These are phyloP conservation scores for Solioccasus polychromus DNA, from an alignment of 768 basidiomycete species.

Conservation along the genomic window DNA sequence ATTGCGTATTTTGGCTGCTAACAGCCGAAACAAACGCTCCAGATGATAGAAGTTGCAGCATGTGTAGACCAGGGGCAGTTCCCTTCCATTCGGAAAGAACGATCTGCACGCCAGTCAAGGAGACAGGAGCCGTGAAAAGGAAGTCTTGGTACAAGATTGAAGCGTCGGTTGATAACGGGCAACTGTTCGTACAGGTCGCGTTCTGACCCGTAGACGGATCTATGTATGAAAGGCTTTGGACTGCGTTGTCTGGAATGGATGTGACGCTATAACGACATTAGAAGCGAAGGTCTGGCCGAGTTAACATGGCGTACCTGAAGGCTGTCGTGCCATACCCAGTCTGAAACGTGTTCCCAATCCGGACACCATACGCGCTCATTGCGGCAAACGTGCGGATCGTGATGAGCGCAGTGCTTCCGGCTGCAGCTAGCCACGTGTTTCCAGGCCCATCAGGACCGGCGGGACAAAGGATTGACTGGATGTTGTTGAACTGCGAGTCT, in stretches of 20 bases:
- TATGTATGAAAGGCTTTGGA: slow-evolving; percentile 72
- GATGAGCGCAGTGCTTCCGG: slow-evolving; percentile 68
- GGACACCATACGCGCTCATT: slow-evolving; percentile 73
- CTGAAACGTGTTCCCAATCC: slow-evolving; percentile 90
- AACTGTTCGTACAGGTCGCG: slow-evolving; percentile 70
- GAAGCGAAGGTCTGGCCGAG: not conserved
- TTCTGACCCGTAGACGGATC: slow-evolving; percentile 76
- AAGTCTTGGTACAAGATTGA: slow-evolving; percentile 91
- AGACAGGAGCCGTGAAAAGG: slow-evolving; percentile 59
- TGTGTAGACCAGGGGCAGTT: slow-evolving; percentile 74
- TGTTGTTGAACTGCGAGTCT: slow-evolving; percentile 57
- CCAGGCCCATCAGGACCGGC: slow-evolving; percentile 75
- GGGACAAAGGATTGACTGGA: slow-evolving; percentile 80
- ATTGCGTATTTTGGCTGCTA: slow-evolving; percentile 51
- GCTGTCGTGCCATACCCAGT: slow-evolving; percentile 77
- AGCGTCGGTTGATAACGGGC: slow-evolving; percentile 78
- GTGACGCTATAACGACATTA: slow-evolving; percentile 55
- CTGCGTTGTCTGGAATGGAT: slow-evolving; percentile 85
- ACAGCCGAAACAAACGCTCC: slow-evolving; percentile 87
- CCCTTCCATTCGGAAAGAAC: slow-evolving; percentile 77
- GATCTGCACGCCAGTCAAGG: slow-evolving; percentile 89
- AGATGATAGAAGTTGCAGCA: slow-evolving; percentile 89
- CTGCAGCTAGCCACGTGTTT: slow-evolving; percentile 80
- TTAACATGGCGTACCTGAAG: slow-evolving; percentile 64
- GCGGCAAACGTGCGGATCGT: slow-evolving; percentile 74